Evolutionary conservation across 768 basidiomycete genomes (phyloP).

Genomic region (Dendrothele bispora): DNA sequence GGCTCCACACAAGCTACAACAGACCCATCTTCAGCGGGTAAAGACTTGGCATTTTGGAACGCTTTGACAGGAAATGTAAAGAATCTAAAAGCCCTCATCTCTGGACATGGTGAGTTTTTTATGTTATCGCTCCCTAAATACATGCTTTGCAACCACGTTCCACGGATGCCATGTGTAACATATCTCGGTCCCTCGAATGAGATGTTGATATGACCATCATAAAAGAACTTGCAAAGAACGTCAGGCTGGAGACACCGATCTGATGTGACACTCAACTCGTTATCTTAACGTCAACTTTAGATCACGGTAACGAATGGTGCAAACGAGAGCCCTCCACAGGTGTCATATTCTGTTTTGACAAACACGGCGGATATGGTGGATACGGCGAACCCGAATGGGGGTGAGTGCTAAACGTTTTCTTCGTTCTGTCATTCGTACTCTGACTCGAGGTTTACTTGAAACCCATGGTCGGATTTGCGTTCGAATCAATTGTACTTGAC

Average conservation of each 20-base stretch:
- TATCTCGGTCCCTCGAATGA: not conserved
- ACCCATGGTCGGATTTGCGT: constrained; percentile 55
- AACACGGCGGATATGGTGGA: constrained; percentile 64
- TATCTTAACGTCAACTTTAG: constrained; percentile 35
- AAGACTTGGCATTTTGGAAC: constrained; percentile 64
- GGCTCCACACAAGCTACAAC: constrained; percentile 65
- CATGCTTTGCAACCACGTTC: not conserved
- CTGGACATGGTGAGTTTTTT: constrained; percentile 59
- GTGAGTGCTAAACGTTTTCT: constrained; percentile 11
- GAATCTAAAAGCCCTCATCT: constrained; percentile 67
- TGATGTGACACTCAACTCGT: no score
- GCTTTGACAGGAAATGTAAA: constrained; percentile 56
- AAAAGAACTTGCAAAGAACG: no score
- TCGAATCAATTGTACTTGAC: no score
- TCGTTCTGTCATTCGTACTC: not conserved
- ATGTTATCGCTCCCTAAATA: not conserved
- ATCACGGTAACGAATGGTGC: constrained; percentile 83
- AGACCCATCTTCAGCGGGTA: constrained; percentile 33
- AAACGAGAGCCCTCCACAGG: constrained; percentile 60
- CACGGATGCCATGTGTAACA: no score
- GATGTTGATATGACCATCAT: not conserved
- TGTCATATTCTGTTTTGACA: constrained; percentile 74
- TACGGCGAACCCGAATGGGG: constrained; percentile 3
- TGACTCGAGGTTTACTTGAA: constrained; percentile 70
- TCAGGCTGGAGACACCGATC: no score